Conservation (phyloP, 2,329 filamentous ascomycete genomes). For the Ascochyta clinopodiicola region DNA sequence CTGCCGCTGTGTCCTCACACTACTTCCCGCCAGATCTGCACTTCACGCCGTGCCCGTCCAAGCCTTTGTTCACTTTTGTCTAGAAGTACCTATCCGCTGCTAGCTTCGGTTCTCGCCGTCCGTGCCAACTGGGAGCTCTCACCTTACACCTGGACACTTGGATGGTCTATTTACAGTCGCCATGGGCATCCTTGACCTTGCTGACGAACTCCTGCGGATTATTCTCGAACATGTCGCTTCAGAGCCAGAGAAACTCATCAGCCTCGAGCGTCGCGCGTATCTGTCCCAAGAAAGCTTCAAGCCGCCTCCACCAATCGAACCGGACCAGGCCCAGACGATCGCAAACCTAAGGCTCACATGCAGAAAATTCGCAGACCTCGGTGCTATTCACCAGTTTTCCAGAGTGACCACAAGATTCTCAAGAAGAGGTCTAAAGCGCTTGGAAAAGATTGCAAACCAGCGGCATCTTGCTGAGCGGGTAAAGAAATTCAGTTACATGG, state of each 20-base stretch:
- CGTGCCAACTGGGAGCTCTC: slow-evolving; percentile 13
- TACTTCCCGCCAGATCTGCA: slow-evolving; percentile 32
- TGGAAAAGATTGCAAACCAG: slow-evolving; percentile 58
- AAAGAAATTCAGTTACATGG: slow-evolving; percentile 66
- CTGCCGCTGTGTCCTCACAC: slow-evolving; percentile 28
- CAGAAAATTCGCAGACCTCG: slow-evolving; percentile 58
- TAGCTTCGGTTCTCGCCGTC: slow-evolving; percentile 22
- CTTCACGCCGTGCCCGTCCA: slow-evolving; percentile 32
- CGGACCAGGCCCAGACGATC: slow-evolving; percentile 51
- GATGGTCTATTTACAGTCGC: slow-evolving; percentile 37
- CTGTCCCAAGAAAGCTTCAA: slow-evolving; percentile 61
- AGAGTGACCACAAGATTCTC: slow-evolving; percentile 61
- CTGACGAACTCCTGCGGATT: slow-evolving; percentile 58
- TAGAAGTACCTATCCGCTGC: slow-evolving; percentile 30
- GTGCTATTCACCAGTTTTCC: slow-evolving; percentile 59
- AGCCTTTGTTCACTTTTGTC: slow-evolving; percentile 21
- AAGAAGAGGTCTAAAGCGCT: slow-evolving; percentile 55
- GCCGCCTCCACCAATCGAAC: slow-evolving; percentile 50
- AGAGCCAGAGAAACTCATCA: slow-evolving; percentile 59
- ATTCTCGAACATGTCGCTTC: slow-evolving; percentile 60
- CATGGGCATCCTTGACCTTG: slow-evolving; percentile 51
- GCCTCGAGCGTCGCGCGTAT: slow-evolving; percentile 58
- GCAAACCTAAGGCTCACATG: slow-evolving; percentile 37
- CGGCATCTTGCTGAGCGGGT: slow-evolving; percentile 60
- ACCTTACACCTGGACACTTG: slow-evolving; percentile 23